Conservation (phyloP, 2,329 filamentous ascomycete genomes). For the Talaromyces sp. region DNA sequence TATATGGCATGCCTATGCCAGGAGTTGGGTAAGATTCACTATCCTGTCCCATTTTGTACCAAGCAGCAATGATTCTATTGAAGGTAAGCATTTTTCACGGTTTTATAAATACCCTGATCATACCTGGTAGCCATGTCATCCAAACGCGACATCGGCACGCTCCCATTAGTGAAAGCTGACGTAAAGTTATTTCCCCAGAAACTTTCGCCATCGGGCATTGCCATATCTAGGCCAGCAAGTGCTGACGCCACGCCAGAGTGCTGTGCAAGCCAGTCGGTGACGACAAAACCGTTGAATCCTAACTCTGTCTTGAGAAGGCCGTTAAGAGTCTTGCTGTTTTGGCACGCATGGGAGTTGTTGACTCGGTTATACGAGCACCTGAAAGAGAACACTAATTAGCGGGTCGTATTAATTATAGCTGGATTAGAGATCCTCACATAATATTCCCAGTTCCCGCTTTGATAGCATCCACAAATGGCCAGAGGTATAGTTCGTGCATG, state of each 20-base stretch:
- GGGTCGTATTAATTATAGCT: background rate
- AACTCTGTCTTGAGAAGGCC: constrained; percentile 48
- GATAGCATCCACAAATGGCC: constrained; percentile 58
- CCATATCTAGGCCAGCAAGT: constrained; percentile 41
- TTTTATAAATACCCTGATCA: background rate
- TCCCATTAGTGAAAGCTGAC: constrained; percentile 33
- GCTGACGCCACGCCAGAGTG: constrained; percentile 28
- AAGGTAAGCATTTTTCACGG: constrained; percentile 4
- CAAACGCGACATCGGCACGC: constrained; percentile 34
- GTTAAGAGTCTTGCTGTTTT: constrained; percentile 43
- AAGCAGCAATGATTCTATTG: constrained; percentile 41
- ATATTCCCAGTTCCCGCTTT: constrained; percentile 51
- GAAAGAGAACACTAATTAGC: background rate
- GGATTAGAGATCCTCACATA: constrained; percentile 48
- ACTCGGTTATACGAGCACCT: constrained; percentile 35
- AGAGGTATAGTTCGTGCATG: constrained; percentile 58
- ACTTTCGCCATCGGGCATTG: constrained; percentile 38
- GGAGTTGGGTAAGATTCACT: constrained; percentile 17
- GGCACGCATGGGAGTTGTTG: constrained; percentile 46
- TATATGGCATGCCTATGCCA: constrained; percentile 9
- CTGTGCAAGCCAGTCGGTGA: constrained; percentile 42
- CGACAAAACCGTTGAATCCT: constrained; percentile 46
- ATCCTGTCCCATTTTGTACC: constrained; percentile 41
- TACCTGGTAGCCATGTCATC: constrained; percentile 37
- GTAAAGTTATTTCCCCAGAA: constrained; percentile 29